A percentile compares a stretch with the other conserved stretches of the same genome.
phyloP scores from a whole-genome alignment of 371 early-diverging fungal species.

The Actinomortierella wolfii region DNA sequence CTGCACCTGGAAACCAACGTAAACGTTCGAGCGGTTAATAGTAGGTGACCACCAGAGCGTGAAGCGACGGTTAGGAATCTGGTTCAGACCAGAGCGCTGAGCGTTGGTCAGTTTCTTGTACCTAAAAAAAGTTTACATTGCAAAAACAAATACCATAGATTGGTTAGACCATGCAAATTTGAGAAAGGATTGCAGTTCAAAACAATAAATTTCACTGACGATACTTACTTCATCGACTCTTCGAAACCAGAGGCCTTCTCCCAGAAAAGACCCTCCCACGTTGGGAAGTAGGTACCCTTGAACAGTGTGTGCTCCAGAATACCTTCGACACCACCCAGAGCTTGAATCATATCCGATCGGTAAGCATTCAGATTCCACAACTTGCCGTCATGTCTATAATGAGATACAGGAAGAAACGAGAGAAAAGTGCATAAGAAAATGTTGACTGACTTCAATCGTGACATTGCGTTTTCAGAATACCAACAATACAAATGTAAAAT shows the following conservation, averaged over 20 bases:
- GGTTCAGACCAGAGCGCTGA: slow-evolving; percentile 97
- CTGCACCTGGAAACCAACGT: slow-evolving; percentile 99
- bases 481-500: too few relatives aligned
- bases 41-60: slow-evolving; percentile 99
- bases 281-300: slow-evolving; percentile 96
- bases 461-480: too few relatives aligned
- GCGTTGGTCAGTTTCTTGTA: slow-evolving; percentile 98
- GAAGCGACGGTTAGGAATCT: slow-evolving; percentile 99
- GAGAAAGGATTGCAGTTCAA: slow-evolving; percentile 7
- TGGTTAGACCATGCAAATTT: slow-evolving; percentile 8
- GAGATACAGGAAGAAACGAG: not conserved
- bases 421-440: too few relatives aligned
- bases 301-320: slow-evolving; percentile 98
- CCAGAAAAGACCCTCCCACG: slow-evolving; percentile 99
- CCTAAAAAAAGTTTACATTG: not conserved
- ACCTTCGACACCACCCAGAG: slow-evolving; percentile 97
- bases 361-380: slow-evolving; percentile 97
- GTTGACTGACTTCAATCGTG: too few relatives aligned
- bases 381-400: slow-evolving; percentile 94
- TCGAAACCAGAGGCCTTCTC: slow-evolving; percentile 81
- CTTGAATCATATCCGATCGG: slow-evolving; percentile 98
- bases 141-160: not conserved
- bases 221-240: slow-evolving; percentile 58
- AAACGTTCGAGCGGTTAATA: slow-evolving; percentile 97
- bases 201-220: not conserved